A percentile compares a stretch with the other conserved stretches of the same genome.
Conservation (phyloP, 108 stramenopile species). For the Skeletonema grethae region DNA sequence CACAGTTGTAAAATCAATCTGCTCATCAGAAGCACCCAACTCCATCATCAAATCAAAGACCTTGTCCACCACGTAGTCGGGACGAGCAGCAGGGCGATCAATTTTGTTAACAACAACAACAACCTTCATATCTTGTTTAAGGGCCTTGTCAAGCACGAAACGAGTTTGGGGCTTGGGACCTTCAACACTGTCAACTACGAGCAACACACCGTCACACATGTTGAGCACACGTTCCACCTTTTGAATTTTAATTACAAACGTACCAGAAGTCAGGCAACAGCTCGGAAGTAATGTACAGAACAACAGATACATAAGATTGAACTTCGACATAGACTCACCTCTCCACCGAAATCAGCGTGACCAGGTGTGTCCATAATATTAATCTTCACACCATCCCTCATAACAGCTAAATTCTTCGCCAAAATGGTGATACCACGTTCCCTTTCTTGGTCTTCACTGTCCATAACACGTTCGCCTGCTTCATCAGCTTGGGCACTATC, state of each 20-base stretch:
- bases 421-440: constrained; percentile 99
- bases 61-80: constrained; percentile 97
- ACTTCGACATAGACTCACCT: constrained; percentile 41
- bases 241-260: not conserved
- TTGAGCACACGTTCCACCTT: constrained; percentile 92
- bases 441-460: constrained; percentile 96
- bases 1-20: constrained; percentile 96
- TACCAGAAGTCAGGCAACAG: not conserved
- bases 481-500: constrained; percentile 89
- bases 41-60: constrained; percentile 98
- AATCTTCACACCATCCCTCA: constrained; percentile 91
- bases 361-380: constrained; percentile 99
- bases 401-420: constrained; percentile 96
- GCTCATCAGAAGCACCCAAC: constrained; percentile 94
- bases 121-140: constrained; percentile 88
- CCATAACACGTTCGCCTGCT: constrained; percentile 95
- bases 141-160: constrained; percentile 98
- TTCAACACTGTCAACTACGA: constrained; percentile 97
- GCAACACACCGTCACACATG: constrained; percentile 98
- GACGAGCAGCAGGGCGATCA: constrained; percentile 95
- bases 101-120: constrained; percentile 99
- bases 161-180: constrained; percentile 99
- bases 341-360: constrained; percentile 99
- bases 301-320: not conserved
- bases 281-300: not conserved